Percentiles rank a stretch among this genome's conserved stretches.
Evolutionary conservation across 805 yeast genomes (phyloP).

Genomic region (Starmerella apis): DNA sequence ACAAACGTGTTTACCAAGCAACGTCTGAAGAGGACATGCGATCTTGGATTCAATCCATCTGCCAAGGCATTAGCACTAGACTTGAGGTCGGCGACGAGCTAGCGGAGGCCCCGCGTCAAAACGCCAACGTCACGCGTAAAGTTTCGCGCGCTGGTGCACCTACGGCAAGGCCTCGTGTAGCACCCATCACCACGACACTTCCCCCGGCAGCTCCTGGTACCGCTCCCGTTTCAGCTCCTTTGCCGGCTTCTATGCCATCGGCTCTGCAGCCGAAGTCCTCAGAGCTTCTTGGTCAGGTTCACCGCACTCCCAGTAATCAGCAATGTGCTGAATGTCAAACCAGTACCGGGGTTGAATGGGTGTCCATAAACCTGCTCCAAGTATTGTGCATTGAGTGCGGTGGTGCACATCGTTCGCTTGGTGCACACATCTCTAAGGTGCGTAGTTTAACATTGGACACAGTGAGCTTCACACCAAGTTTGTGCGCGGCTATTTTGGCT

Average conservation of each 20-base stretch:
- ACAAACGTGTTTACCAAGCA: slow-evolving; percentile 68
- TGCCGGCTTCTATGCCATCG: not conserved
- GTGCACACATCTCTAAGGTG: slow-evolving; percentile 69
- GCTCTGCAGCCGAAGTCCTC: slow-evolving; percentile 1
- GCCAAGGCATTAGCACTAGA: slow-evolving; percentile 41
- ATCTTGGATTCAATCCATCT: slow-evolving; percentile 57
- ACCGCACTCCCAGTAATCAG: slow-evolving; percentile 42
- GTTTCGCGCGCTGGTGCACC: slow-evolving; percentile 22
- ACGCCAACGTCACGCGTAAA: slow-evolving; percentile 21
- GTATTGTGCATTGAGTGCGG: slow-evolving; percentile 77
- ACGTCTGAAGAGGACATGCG: slow-evolving; percentile 54
- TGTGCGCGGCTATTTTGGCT: slow-evolving; percentile 45
- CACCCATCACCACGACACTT: slow-evolving; percentile 18
- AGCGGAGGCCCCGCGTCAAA: not conserved
- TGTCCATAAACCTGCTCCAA: slow-evolving; percentile 62
- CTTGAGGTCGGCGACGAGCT: slow-evolving; percentile 29
- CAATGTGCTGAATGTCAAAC: slow-evolving; percentile 74
- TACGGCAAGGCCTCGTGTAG: slow-evolving; percentile 16
- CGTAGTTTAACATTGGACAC: slow-evolving; percentile 69
- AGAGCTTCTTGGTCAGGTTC: slow-evolving; percentile 17
- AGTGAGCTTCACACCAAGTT: slow-evolving; percentile 46
- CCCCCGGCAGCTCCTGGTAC: not conserved
- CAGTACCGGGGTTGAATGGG: slow-evolving; percentile 62
- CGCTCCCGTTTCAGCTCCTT: slow-evolving; percentile 1
- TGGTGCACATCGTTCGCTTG: slow-evolving; percentile 77